Conservation (phyloP, 148 eudicot genomes). For the Drosera capensis region DNA sequence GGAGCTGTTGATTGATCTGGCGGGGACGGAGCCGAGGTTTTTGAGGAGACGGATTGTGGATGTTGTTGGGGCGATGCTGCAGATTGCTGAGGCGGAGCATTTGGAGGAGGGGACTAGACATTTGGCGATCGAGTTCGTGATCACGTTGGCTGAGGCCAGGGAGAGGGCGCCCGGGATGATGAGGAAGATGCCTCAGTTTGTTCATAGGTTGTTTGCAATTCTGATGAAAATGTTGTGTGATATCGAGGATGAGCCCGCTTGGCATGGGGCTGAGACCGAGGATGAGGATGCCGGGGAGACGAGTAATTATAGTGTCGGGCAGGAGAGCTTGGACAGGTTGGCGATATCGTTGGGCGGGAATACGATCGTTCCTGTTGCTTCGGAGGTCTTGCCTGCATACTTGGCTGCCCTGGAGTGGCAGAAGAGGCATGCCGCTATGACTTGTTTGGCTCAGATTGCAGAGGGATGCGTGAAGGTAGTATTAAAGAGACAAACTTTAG, state of each 20-base stretch:
- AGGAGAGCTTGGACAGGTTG: slow-evolving; percentile 67
- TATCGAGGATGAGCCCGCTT: slow-evolving; percentile 68
- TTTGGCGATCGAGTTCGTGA: slow-evolving; percentile 66
- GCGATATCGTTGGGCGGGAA: slow-evolving; percentile 76
- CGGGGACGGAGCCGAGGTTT: slow-evolving; percentile 74
- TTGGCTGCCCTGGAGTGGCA: slow-evolving; percentile 81
- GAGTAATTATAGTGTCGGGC: slow-evolving; percentile 70
- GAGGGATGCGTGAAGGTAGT: slow-evolving; percentile 89
- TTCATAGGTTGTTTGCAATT: slow-evolving; percentile 48
- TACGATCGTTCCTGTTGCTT: slow-evolving; percentile 78
- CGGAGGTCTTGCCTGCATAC: slow-evolving; percentile 50
- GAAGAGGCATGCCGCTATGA: slow-evolving; percentile 78
- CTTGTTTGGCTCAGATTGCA: slow-evolving; percentile 82
- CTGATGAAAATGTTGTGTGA: slow-evolving; percentile 70
- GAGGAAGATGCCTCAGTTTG: slow-evolving; percentile 83
- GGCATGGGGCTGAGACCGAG: slow-evolving; percentile 69
- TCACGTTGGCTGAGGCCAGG: slow-evolving; percentile 75
- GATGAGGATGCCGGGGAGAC: slow-evolving; percentile 88
- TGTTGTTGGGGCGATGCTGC: slow-evolving; percentile 80
- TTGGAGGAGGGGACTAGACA: slow-evolving; percentile 75
- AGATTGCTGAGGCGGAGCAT: slow-evolving; percentile 71
- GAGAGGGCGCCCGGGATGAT: slow-evolving; percentile 95
- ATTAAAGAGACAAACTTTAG: background rate
- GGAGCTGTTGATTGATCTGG: slow-evolving; percentile 69
- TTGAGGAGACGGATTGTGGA: slow-evolving; percentile 61